Conservation (phyloP, 2,329 filamentous ascomycete genomes). For the Fusarium sp. region DNA sequence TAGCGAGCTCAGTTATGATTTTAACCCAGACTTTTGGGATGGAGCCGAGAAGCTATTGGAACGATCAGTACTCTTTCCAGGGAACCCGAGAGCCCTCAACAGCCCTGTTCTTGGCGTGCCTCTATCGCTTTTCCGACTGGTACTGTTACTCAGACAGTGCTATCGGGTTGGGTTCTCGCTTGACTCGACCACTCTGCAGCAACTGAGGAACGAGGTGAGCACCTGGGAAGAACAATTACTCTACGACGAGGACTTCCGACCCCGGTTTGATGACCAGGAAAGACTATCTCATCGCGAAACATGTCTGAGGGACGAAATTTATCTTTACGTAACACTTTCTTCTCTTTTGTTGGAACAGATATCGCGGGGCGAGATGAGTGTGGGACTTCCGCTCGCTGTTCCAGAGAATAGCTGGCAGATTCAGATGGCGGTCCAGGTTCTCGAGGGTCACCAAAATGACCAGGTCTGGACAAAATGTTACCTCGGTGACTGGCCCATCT, state of each 20-base stretch:
- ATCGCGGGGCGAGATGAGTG: background rate
- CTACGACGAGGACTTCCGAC: background rate
- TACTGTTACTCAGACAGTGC: background rate
- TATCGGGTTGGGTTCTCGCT: background rate
- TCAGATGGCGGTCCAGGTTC: background rate
- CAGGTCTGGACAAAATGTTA: background rate
- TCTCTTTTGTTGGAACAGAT: background rate
- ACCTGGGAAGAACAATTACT: background rate
- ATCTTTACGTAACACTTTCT: background rate
- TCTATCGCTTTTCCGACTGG: background rate
- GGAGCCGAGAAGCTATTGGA: conserved; percentile 29
- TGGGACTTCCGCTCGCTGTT: background rate
- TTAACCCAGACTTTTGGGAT: conserved; percentile 33
- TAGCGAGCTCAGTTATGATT: background rate
- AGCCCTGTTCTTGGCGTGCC: background rate
- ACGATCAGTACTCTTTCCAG: conserved; percentile 15
- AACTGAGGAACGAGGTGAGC: background rate
- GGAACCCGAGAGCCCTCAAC: background rate
- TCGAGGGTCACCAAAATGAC: background rate
- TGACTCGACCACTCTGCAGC: background rate
- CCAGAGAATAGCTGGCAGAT: background rate
- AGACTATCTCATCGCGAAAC: background rate
- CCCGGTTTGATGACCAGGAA: background rate
- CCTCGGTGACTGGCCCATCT: background rate
- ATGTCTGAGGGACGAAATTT: background rate